Conservation (phyloP, 345 rosid species). For the Nasturtium officinale region DNA sequence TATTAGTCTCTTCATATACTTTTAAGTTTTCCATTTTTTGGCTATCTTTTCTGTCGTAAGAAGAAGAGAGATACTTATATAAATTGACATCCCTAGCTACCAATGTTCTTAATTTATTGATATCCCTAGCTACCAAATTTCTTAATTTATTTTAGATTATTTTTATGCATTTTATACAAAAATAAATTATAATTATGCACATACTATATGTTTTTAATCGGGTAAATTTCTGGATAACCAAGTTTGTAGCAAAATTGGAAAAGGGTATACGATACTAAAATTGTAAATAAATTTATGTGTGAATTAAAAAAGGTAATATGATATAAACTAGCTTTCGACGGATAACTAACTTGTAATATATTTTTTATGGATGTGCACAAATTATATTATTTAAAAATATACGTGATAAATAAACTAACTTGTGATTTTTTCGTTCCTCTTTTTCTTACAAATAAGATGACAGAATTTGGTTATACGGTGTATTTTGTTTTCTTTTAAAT, state of each 20-base stretch:
- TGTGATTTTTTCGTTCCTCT: neutral
- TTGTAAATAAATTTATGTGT: neutral
- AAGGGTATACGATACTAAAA: neutral
- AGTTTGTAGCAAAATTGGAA: neutral
- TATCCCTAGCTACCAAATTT: slow-evolving; percentile 18
- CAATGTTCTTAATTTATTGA: slow-evolving; percentile 3
- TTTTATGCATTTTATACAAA: neutral
- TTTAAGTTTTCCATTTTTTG: neutral
- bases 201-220: neutral
- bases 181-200: neutral
- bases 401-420: neutral
- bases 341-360: neutral
- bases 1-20: slow-evolving; percentile 15
- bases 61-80: slow-evolving; percentile 30
- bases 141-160: slow-evolving; percentile 9
- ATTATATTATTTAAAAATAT: neutral
- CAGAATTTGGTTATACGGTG: neutral
- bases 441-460: neutral
- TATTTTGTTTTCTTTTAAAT: neutral
- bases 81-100: slow-evolving; percentile 8
- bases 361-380: neutral
- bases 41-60: slow-evolving; percentile 30
- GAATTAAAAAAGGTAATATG: neutral
- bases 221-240: neutral
- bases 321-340: neutral